Percentiles rank a stretch among this genome's conserved stretches.
Conservation (phyloP, 23 red algal species). For the Gracilaria gracilis region DNA sequence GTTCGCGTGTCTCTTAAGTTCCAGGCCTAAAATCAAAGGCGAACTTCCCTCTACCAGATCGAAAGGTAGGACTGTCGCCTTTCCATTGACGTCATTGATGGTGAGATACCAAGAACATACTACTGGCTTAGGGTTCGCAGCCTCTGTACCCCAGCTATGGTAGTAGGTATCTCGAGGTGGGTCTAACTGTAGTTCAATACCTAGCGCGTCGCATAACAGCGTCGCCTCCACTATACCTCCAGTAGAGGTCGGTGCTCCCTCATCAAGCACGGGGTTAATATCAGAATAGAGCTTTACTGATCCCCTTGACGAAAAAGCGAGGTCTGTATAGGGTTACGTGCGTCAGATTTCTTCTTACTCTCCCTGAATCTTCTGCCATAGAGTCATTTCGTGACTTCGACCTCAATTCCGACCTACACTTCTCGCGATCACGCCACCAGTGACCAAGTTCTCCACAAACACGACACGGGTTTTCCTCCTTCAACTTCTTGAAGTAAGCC, state of each 20-base stretch:
- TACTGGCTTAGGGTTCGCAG: not conserved
- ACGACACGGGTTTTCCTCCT: not conserved
- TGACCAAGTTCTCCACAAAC: constrained; percentile 15
- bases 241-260: constrained; percentile 48
- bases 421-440: constrained; percentile 36
- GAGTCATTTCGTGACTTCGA: not conserved
- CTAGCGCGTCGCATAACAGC: constrained; percentile 33
- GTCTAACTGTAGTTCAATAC: constrained; percentile 16
- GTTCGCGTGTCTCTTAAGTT: constrained; percentile 1
- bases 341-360: not conserved
- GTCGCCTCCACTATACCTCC: constrained; percentile 25
- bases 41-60: constrained; percentile 28
- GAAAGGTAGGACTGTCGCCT: constrained; percentile 26
- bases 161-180: constrained; percentile 32
- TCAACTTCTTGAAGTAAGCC: not conserved
- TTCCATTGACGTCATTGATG: constrained; percentile 17
- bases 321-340: not conserved
- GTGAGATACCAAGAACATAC: not conserved
- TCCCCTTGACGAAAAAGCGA: constrained; percentile 30
- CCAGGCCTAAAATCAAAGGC: constrained; percentile 30
- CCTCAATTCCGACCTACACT: not conserved
- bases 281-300: constrained; percentile 15
- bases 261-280: constrained; percentile 59
- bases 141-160: constrained; percentile 19
- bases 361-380: not conserved